These are phyloP conservation scores for Pistacia atlantica DNA, from an alignment of 345 rosid species.

Conservation along the genomic window DNA sequence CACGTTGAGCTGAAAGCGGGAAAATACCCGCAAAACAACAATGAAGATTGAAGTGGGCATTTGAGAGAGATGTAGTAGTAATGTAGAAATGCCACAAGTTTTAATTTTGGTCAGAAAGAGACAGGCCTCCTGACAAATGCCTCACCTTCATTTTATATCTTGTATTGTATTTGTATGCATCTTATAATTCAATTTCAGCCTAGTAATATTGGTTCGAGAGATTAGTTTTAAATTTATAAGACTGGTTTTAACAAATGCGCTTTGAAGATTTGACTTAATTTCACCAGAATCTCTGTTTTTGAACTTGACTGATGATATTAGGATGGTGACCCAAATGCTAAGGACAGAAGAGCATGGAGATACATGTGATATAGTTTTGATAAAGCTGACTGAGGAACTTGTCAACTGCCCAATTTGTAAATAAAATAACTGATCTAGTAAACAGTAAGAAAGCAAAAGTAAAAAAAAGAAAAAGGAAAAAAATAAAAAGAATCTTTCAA, in stretches of 20 bases:
- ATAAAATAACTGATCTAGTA: not conserved
- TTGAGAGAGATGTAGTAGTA: too few relatives aligned
- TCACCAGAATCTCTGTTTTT: too few relatives aligned
- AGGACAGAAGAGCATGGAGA: not conserved
- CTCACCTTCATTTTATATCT: too few relatives aligned
- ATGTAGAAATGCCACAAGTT: not conserved
- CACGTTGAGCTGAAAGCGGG: not conserved
- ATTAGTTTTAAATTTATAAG: too few relatives aligned
- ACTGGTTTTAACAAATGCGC: too few relatives aligned
- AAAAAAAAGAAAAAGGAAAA: not conserved
- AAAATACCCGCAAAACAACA: too few relatives aligned
- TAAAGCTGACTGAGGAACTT: not conserved
- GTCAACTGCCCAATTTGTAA: slow-evolving; percentile 7
- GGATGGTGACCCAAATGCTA: not conserved
- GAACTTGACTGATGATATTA: not conserved
- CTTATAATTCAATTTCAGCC: too few relatives aligned
- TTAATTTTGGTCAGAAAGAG: not conserved
- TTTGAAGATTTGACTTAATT: too few relatives aligned
- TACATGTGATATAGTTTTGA: slow-evolving; percentile 6
- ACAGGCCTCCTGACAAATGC: not conserved
- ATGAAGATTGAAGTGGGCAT: too few relatives aligned
- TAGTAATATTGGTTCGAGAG: too few relatives aligned
- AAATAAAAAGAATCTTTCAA: not conserved
- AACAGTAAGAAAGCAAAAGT: not conserved
- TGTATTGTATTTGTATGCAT: too few relatives aligned